Base-by-base conservation (phyloP, 257 asterid genomes). In the Sherardia arvensis region DNA sequence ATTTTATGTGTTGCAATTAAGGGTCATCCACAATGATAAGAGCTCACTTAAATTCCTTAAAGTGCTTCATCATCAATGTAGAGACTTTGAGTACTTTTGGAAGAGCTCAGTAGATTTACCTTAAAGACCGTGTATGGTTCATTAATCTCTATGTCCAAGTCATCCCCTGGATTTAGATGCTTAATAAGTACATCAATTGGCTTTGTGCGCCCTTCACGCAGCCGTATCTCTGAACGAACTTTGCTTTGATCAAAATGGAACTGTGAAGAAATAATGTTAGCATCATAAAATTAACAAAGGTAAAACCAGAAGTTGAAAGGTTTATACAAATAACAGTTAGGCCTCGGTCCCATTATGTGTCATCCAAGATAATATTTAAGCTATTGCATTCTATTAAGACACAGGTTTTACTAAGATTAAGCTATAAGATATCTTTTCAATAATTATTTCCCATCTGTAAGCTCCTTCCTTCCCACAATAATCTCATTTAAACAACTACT, bases 221-320 rank as follows among this genome's bases (percentile, higher is more conserved):
- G 65, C 68, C 99, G 86, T 71, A 92, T 89, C 85, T 87, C 92
- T n/a, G 97, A 87, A 68, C 99, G 75, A 64, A 84, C 67, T 78
- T 92, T 92, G 81, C 97, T 89, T 83, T 92, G 97, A 70, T 89
- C 99, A 74, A 87, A 92, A 80, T 92, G 97, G 66, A 92, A 92
- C 96, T 88, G 90, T 54, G 77, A 66, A 73, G 45, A 22, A 70
- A 71, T 66, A 22, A 54, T 18, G 69, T 68, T 28, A 64, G 57
- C 54, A 58, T 17, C 61, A 73, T 66, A 74, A 2, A 62, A 62
- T 49, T 34, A 47, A 27, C 49, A 14, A 53, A 56, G 21, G 5
- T 34, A 69, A 61, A 85, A 86, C 55, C 58, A 59, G 51, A 18
- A 64, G 17, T 28, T 34, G 0, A 34, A 38, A 45, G 59, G 59